Conservation (phyloP, 2,329 filamentous ascomycete species). For the Colletotrichum viniferum region DNA sequence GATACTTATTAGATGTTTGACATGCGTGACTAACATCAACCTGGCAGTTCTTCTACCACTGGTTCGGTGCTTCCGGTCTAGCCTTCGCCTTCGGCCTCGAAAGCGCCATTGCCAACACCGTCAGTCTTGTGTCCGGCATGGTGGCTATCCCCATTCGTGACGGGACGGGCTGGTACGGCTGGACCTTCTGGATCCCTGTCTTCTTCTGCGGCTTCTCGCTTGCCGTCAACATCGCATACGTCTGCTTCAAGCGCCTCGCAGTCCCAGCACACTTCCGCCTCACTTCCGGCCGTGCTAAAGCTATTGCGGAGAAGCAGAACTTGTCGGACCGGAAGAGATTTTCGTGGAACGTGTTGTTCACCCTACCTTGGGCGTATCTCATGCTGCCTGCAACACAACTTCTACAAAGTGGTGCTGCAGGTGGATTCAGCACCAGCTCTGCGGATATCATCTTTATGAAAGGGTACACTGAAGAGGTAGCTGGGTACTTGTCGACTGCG, state of each 20-base stretch:
- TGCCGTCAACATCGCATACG: constrained; percentile 24
- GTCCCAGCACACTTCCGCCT: constrained; percentile 16
- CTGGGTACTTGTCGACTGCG: constrained; percentile 25
- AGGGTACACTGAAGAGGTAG: constrained; percentile 25
- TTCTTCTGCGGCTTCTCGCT: constrained; percentile 25
- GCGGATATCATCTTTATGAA: constrained; percentile 29
- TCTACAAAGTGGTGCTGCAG: constrained; percentile 25
- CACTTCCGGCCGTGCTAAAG: constrained; percentile 18
- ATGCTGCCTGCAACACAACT: constrained; percentile 28
- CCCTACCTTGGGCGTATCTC: constrained; percentile 25
- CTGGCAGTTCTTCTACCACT: constrained; percentile 27
- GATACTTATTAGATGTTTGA: neutral
- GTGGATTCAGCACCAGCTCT: constrained; percentile 23
- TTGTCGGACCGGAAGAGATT: constrained; percentile 16
- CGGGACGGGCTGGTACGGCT: constrained; percentile 27
- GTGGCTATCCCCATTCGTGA: constrained; percentile 26
- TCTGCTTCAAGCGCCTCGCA: constrained; percentile 23
- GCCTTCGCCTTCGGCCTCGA: constrained; percentile 28
- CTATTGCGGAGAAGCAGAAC: constrained; percentile 4
- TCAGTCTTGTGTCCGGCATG: constrained; percentile 27
- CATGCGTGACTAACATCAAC: neutral
- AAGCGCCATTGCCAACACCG: constrained; percentile 24
- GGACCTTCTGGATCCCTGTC: constrained; percentile 28
- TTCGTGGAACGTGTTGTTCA: constrained; percentile 23
- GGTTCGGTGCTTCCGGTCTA: constrained; percentile 26